These are phyloP conservation scores for Cryptosporidium xiaoi DNA, from an alignment of 169 alveolate genomes.

Conservation along the genomic window DNA sequence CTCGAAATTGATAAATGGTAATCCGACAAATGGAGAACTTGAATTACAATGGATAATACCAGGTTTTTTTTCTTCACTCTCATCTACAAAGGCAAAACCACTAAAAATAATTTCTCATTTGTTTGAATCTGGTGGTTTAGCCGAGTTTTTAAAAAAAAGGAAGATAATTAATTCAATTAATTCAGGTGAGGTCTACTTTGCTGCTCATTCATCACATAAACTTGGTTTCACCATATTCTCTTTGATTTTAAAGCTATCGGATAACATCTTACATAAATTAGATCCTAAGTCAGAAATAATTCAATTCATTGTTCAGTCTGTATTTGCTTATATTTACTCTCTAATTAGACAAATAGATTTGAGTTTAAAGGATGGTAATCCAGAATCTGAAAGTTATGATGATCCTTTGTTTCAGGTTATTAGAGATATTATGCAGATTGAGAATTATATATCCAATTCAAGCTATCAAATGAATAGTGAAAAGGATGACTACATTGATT, in stretches of 20 bases:
- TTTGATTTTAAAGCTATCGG: slow-evolving; percentile 28
- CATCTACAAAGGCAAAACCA: slow-evolving; percentile 59
- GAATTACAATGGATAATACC: slow-evolving; percentile 73
- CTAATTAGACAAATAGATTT: slow-evolving; percentile 33
- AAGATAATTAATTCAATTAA: slow-evolving; percentile 30
- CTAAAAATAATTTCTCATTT: slow-evolving; percentile 38
- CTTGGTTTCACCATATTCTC: slow-evolving; percentile 66
- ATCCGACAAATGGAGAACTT: slow-evolving; percentile 25
- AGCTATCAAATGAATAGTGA: slow-evolving; percentile 53
- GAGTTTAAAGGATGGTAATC: background rate
- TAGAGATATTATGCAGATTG: slow-evolving; percentile 28
- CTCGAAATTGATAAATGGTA: background rate
- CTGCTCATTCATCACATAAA: slow-evolving; percentile 69
- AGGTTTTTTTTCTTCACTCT: slow-evolving; percentile 33
- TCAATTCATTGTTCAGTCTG: slow-evolving; percentile 65
- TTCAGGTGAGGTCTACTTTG: slow-evolving; percentile 65
- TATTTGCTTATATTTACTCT: slow-evolving; percentile 38
- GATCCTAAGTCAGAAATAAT: slow-evolving; percentile 36
- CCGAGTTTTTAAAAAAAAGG: slow-evolving; percentile 37
- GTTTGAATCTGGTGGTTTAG: slow-evolving; percentile 44
- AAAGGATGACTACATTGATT: slow-evolving; percentile 34
- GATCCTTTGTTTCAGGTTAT: slow-evolving; percentile 5
- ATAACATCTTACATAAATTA: slow-evolving; percentile 5
- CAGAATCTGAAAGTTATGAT: background rate
- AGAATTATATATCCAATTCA: slow-evolving; percentile 52